phyloP scores from a whole-genome alignment of 116 monocot genomes.

The Papilionanthe hybrid region DNA sequence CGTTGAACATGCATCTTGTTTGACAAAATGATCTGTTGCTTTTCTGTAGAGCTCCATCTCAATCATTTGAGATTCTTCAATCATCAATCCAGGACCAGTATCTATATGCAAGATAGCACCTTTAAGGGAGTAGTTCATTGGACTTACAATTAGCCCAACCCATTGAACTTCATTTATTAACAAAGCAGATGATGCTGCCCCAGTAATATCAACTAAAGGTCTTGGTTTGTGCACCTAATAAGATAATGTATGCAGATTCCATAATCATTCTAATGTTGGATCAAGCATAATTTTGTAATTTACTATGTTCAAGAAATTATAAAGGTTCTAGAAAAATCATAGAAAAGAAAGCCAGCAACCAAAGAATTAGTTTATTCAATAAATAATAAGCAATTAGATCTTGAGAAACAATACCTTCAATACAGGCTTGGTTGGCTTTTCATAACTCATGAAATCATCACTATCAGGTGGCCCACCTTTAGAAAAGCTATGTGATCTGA shows the following conservation, averaged over 20 bases:
- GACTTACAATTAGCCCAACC: conserved; percentile 78
- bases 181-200: conserved; percentile 78
- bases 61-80: conserved; percentile 65
- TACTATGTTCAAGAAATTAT: not conserved
- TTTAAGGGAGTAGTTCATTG: conserved; percentile 82
- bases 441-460: conserved; percentile 99
- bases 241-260: not conserved
- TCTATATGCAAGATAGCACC: conserved; percentile 79
- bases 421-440: conserved; percentile 92
- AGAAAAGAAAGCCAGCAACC: not conserved
- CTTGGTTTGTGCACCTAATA: conserved; percentile 81
- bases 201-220: conserved; percentile 81
- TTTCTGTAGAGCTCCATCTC: conserved; percentile 66
- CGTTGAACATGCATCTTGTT: conserved; percentile 14
- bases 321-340: not conserved
- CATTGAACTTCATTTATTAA: conserved; percentile 97
- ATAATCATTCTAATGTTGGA: not conserved
- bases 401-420: conserved; percentile 56
- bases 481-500: conserved; percentile 96
- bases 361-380: not conserved
- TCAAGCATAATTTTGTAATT: conserved; percentile 2
- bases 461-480: conserved; percentile 79
- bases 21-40: conserved; percentile 8
- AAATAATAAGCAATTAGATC: not conserved
- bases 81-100: conserved; percentile 79